Percentiles rank a stretch among this genome's conserved stretches.
phyloP scores from a whole-genome alignment of 768 basidiomycete genomes.

The Suillus hirtellus region DNA sequence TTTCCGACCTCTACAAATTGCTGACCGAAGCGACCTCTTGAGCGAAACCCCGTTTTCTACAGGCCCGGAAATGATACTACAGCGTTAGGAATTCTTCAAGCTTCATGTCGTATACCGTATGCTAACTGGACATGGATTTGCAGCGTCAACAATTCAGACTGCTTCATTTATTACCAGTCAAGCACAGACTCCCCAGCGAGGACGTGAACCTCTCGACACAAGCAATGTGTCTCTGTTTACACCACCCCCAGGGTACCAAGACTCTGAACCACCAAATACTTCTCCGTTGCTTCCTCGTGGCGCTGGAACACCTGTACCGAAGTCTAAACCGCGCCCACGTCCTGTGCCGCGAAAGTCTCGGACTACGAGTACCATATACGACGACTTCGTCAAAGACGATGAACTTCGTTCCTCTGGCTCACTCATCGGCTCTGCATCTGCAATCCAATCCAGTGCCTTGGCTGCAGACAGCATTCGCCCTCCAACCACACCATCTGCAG shows the following conservation, averaged over 20 bases:
- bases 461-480: conserved; percentile 25
- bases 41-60: not conserved
- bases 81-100: not conserved
- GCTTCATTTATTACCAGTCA: conserved; percentile 18
- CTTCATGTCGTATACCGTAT: not conserved
- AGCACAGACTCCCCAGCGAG: conserved; percentile 19
- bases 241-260: conserved; percentile 14
- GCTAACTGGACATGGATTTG: not conserved
- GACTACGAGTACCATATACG: conserved; percentile 5
- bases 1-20: not conserved
- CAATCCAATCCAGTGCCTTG: conserved; percentile 14
- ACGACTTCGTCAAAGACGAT: conserved; percentile 7
- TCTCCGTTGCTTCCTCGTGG: conserved; percentile 13
- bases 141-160: conserved; percentile 25
- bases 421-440: conserved; percentile 21
- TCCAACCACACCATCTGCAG: conserved; percentile 16
- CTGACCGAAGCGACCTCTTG: not conserved
- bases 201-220: conserved; percentile 1
- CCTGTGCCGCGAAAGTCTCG: conserved; percentile 19
- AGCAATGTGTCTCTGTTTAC: conserved; percentile 30
- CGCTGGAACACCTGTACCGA: conserved; percentile 10
- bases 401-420: conserved; percentile 18
- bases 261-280: conserved; percentile 13
- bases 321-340: conserved; percentile 31
- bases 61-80: not conserved